A percentile compares a stretch with the other conserved stretches of the same genome.
Evolutionary conservation across 2,329 filamentous ascomycete species (phyloP).

Genomic region (Colletotrichum coccodes): DNA sequence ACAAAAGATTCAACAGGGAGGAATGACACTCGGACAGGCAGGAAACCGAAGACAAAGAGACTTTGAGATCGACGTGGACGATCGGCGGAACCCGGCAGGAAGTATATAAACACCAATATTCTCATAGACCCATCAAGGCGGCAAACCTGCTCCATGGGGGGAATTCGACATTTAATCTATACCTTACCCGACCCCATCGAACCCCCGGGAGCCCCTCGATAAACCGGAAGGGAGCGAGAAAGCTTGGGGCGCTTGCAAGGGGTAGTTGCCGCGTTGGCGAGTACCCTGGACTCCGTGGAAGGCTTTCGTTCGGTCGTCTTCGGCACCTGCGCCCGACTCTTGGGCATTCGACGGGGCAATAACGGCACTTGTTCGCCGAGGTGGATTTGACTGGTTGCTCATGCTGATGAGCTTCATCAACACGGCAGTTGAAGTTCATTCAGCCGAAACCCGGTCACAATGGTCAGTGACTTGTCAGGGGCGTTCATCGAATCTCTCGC

Average conservation of each 20-base stretch:
- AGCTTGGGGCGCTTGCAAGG: background rate
- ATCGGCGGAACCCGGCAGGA: conserved; percentile 6
- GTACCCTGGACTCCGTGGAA: background rate
- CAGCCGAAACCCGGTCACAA: background rate
- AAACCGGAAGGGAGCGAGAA: conserved; percentile 11
- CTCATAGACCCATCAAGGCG: background rate
- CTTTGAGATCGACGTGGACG: accelerated
- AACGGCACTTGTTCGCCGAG: background rate
- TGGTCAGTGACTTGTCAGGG: background rate
- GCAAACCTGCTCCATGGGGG: background rate
- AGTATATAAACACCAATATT: background rate
- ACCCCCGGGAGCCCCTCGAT: conserved; percentile 21
- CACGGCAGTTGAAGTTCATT: background rate
- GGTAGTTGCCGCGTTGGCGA: background rate
- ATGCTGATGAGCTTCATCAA: background rate
- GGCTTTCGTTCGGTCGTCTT: background rate
- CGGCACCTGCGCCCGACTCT: conserved; percentile 3
- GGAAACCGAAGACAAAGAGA: background rate
- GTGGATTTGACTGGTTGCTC: background rate
- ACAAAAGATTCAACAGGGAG: background rate
- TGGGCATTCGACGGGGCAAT: background rate
- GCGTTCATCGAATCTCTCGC: background rate
- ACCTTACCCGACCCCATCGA: conserved; percentile 7
- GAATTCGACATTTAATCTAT: conserved; percentile 7
- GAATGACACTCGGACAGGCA: background rate